These are phyloP conservation scores for Fraxinus latifolia DNA, from an alignment of 305 asterid species.

Conservation along the genomic window DNA sequence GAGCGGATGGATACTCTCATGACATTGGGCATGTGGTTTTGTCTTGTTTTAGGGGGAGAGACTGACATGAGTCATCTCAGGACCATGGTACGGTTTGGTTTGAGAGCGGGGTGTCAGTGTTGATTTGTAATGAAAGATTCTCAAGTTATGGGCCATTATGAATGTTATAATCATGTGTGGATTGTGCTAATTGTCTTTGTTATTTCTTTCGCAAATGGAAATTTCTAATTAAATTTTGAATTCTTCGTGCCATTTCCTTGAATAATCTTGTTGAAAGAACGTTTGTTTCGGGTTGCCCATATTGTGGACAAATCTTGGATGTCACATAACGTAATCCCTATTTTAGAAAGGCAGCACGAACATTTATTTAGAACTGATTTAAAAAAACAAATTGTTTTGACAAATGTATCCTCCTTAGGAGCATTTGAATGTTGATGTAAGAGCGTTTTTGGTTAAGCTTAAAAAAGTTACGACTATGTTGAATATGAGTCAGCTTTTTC, in stretches of 20 bases:
- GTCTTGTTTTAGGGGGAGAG: neutral
- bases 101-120: neutral
- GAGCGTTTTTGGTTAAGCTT: neutral
- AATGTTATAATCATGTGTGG: neutral
- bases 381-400: neutral
- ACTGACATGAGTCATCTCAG: neutral
- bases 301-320: neutral
- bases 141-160: neutral
- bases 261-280: neutral
- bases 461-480: neutral
- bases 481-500: neutral
- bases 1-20: neutral
- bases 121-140: neutral
- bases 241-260: neutral
- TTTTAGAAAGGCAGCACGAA: neutral
- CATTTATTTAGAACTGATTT: neutral
- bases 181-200: neutral
- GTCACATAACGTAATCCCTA: neutral
- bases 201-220: neutral
- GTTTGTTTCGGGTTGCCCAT: neutral
- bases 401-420: neutral
- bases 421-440: neutral
- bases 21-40: neutral
- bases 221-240: neutral
- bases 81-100: neutral